Evolutionary conservation across 352 stramenopile species (phyloP), one percentile per base, ranked within the genome.

Genomic region (Phytopythium montanum): DNA sequence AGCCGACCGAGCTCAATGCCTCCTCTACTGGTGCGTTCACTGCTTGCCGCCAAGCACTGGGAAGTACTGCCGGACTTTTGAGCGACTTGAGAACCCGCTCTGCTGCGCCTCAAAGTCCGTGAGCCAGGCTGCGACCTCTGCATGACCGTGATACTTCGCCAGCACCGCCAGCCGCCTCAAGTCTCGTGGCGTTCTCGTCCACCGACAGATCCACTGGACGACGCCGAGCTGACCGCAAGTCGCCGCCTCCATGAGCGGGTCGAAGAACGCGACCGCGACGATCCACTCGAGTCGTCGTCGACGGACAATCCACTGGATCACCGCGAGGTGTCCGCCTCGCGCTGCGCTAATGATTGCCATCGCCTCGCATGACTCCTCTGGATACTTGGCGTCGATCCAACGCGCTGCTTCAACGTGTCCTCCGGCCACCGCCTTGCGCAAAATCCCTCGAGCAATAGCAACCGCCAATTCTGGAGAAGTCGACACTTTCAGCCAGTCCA

Each of bases 301-400:
- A 13, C 50, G 50, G 5, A 44, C 31, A 29, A 56, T n/a, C 50
- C 50, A 56, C 31, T 56, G 50, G 19, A 56, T 21, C n/a, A 56
- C 28, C 7, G 29, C 3, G 10, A 56, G 50, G 31, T 56, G 29
- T 18, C 50, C 50, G 18, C 18, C 7, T 10, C 50, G 50, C n/a
- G 21, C 33, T 12, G 29, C 50, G 0, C 18, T 18, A 33, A 56
- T n/a, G n/a, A 56, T 56, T 12, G 50, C 50, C n/a, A 19, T 21
- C 34, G 50, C 26, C 21, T 56, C 50, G 31, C 50, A 56, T 21
- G 29, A 14, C 2, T 31, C 50, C 26, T 38, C 33, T 2, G 49
- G 31, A 18, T 38, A 55, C n/a, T 36, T 26, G 19, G 31, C 8
- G 5, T 55, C 49, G 10, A 55, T 26, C 49, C 49, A 55, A 2